phyloP scores from a whole-genome alignment of 345 rosid species.

The Cardamine chenopodiifolia region DNA sequence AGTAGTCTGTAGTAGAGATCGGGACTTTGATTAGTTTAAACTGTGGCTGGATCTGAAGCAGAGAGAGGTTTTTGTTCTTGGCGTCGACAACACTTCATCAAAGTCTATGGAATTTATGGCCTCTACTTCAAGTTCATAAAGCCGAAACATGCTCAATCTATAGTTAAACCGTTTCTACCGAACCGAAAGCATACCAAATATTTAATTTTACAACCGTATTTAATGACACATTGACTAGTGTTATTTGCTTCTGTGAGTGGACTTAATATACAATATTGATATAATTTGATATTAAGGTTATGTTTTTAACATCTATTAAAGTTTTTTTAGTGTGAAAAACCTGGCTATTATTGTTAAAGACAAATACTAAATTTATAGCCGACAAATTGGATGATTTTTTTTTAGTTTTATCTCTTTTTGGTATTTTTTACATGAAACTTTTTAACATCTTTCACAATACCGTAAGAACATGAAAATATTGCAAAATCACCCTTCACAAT shows the following conservation, averaged over 20 bases:
- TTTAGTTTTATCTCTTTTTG: too few species aligned
- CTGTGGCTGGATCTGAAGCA: neutral
- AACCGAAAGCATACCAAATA: constrained; percentile 5
- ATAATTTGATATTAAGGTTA: neutral
- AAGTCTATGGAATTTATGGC: neutral
- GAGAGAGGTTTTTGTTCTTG: constrained; percentile 31
- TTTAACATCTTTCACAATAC: too few species aligned
- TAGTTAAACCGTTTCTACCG: constrained; percentile 1
- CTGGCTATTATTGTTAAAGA: neutral
- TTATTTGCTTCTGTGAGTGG: neutral
- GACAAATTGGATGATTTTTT: too few species aligned
- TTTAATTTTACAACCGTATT: neutral
- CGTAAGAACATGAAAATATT: too few species aligned
- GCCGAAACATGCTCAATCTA: neutral
- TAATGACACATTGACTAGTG: neutral
- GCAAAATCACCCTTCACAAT: neutral
- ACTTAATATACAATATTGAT: neutral
- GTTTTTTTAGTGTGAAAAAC: neutral
- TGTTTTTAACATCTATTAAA: neutral
- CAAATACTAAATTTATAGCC: neutral
- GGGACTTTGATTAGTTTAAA: neutral
- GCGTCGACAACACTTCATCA: constrained; percentile 41
- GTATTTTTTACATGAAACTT: too few species aligned
- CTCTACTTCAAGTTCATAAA: constrained; percentile 10
- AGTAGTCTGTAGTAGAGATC: neutral